Evolutionary conservation across 139 green algal species (phyloP).

Genomic region (Nannochloris sp.): DNA sequence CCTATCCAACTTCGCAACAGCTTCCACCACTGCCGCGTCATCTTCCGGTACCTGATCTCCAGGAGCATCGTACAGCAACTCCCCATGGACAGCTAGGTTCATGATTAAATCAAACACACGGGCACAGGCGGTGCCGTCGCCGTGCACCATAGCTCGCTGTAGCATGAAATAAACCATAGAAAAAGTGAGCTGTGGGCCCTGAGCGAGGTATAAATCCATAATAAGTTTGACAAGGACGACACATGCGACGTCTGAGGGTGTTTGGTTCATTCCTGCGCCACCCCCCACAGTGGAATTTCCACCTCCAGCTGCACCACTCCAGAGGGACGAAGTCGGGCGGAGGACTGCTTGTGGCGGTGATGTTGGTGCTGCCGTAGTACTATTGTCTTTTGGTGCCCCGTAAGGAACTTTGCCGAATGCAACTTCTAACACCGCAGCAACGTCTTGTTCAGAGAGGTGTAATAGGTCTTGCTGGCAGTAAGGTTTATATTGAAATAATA

Average conservation of each 20-base stretch:
- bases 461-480: conserved; percentile 46
- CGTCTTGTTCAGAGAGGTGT: conserved; percentile 15
- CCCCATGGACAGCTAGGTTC: conserved; percentile 55
- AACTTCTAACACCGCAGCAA: conserved; percentile 42
- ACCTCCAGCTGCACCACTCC: not conserved
- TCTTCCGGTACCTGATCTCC: not conserved
- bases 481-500: conserved; percentile 40
- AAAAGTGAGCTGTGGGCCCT: conserved; percentile 34
- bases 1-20: not conserved
- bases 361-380: too few species aligned
- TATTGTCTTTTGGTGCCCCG: not conserved
- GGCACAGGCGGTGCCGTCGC: conserved; percentile 15
- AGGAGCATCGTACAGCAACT: conserved; percentile 29
- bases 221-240: conserved; percentile 64
- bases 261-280: not conserved
- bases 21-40: not conserved
- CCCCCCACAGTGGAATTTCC: too few species aligned
- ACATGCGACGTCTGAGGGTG: conserved; percentile 32
- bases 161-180: conserved; percentile 59
- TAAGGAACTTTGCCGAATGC: conserved; percentile 20
- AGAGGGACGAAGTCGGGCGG: too few species aligned
- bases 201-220: conserved; percentile 55
- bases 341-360: too few species aligned
- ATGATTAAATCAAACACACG: conserved; percentile 65
- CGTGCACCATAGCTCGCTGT: conserved; percentile 23